A percentile compares a stretch with the other conserved stretches of the same genome.
Evolutionary conservation across 176 grass and related monocot species (phyloP).

Genomic region (Eleusine indica): DNA sequence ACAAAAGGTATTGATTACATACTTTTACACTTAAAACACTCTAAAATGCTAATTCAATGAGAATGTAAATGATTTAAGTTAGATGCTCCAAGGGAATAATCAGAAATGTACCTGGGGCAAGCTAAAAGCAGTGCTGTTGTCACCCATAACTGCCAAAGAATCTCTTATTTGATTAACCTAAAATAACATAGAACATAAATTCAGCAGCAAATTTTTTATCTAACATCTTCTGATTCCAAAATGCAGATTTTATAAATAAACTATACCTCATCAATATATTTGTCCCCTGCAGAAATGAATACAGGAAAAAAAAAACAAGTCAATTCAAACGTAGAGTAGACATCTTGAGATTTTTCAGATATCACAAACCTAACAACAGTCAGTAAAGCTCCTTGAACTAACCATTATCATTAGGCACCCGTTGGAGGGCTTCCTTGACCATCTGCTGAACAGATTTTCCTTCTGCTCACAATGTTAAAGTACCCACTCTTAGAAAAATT

Average conservation of each 20-base stretch:
- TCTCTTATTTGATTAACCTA: constrained; percentile 98
- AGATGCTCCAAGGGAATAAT: neutral
- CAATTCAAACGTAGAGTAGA: constrained; percentile 26
- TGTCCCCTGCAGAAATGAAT: constrained; percentile 71
- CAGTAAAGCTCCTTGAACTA: constrained; percentile 19
- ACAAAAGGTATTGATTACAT: neutral
- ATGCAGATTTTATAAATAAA: constrained; percentile 33
- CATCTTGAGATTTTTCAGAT: constrained; percentile 10
- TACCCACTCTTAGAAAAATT: constrained; percentile 17
- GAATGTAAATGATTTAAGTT: constrained; percentile 4
- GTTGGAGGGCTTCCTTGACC: constrained; percentile 91
- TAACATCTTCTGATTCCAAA: neutral
- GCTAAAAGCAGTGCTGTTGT: constrained; percentile 96
- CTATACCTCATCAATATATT: constrained; percentile 87
- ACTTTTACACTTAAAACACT: neutral
- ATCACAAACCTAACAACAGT: constrained; percentile 19
- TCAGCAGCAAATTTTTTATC: neutral
- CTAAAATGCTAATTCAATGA: neutral
- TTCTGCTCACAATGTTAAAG: constrained; percentile 64
- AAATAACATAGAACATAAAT: constrained; percentile 20
- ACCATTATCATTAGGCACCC: constrained; percentile 86
- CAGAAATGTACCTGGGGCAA: constrained; percentile 75
- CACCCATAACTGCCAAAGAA: constrained; percentile 91
- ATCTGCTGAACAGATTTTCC: constrained; percentile 99
- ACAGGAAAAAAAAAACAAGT: constrained; percentile 18